Conservation (phyloP, 2,329 filamentous ascomycete genomes). For the Claviceps sp. region DNA sequence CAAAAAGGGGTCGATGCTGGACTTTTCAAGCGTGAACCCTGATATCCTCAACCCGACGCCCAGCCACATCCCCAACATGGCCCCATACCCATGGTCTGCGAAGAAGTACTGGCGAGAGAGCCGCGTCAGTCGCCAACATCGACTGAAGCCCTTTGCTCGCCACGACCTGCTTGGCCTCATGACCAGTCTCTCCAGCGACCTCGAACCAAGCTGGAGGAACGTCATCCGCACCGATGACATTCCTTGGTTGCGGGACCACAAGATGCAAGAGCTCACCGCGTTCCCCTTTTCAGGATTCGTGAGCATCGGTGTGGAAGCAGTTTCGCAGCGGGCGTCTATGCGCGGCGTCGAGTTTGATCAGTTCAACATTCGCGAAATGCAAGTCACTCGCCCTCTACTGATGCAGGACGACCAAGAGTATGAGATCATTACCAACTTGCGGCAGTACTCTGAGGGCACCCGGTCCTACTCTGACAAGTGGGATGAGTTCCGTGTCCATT, state of each 20-base stretch:
- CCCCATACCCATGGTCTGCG: slow-evolving; percentile 35
- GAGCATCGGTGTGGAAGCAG: slow-evolving; percentile 37
- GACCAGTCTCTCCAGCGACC: slow-evolving; percentile 30
- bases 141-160: slow-evolving; percentile 24
- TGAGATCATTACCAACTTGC: slow-evolving; percentile 14
- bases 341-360: slow-evolving; percentile 8
- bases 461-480: slow-evolving; percentile 28
- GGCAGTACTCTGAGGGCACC: slow-evolving; percentile 16
- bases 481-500: slow-evolving; percentile 44
- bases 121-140: slow-evolving; percentile 27
- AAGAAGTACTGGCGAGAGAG: slow-evolving; percentile 35
- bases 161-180: slow-evolving; percentile 34
- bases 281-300: slow-evolving; percentile 42
- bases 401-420: slow-evolving; percentile 10
- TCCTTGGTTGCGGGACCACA: slow-evolving; percentile 46
- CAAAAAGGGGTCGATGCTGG: neutral
- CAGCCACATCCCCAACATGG: slow-evolving; percentile 27
- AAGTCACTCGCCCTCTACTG: slow-evolving; percentile 3
- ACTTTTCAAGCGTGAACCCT: slow-evolving; percentile 21
- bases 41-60: slow-evolving; percentile 7
- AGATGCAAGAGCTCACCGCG: slow-evolving; percentile 41
- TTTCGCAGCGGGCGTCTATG: slow-evolving; percentile 19
- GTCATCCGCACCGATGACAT: slow-evolving; percentile 32
- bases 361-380: slow-evolving; percentile 3
- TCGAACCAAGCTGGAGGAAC: slow-evolving; percentile 36